These are phyloP conservation scores for Pseudopediastrum boryanum DNA, from an alignment of 139 green algal species.

Conservation along the genomic window DNA sequence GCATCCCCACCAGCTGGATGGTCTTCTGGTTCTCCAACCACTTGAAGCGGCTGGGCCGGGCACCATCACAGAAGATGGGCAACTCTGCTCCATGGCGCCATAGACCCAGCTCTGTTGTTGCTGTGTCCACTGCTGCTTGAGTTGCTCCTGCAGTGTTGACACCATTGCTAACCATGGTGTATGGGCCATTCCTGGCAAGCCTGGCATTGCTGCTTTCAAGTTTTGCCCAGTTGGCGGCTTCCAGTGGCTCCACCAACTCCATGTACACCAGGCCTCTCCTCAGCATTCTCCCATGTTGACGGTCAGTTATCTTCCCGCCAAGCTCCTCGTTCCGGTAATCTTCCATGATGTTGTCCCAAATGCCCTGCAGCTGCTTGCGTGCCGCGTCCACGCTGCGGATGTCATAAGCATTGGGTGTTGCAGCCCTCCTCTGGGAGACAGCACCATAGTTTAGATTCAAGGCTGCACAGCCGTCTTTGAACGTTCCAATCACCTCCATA, in stretches of 20 bases:
- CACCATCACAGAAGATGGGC: no score
- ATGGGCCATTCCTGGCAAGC: background rate
- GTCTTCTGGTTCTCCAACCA: slow-evolving; percentile 16
- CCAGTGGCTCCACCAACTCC: slow-evolving; percentile 13
- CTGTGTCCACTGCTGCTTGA: background rate
- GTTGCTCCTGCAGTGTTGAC: no score
- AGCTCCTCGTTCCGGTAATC: background rate
- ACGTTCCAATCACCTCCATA: background rate
- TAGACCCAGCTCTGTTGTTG: background rate
- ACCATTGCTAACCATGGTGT: no score
- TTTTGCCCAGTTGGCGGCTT: background rate
- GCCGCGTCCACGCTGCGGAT: background rate
- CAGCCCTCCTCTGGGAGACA: background rate
- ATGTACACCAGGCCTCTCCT: slow-evolving; percentile 5
- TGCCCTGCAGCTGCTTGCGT: slow-evolving; percentile 13
- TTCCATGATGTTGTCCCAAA: slow-evolving; percentile 19
- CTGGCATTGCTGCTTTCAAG: background rate
- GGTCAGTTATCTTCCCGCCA: background rate
- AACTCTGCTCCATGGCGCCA: background rate
- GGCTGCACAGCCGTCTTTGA: background rate
- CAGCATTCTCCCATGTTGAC: background rate
- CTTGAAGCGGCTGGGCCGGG: slow-evolving; percentile 9
- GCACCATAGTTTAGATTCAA: no score
- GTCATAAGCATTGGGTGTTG: background rate
- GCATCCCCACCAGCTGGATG: background rate